Percentiles rank a stretch among this genome's conserved stretches.
Conservation (phyloP, 345 rosid genomes). For the Arabidopsis suecica region DNA sequence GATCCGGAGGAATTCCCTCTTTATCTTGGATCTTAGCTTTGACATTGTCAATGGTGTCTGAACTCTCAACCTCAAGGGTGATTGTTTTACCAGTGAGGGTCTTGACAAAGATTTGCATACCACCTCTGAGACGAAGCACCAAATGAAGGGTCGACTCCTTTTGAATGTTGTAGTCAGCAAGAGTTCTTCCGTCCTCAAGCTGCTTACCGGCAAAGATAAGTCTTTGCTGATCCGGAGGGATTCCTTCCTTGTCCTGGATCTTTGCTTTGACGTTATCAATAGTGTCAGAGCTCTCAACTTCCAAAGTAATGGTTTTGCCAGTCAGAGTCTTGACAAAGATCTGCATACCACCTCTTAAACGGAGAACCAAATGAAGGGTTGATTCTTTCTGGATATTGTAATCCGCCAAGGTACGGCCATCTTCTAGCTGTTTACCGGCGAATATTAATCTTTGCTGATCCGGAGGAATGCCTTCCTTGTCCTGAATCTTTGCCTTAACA, state of each 20-base stretch:
- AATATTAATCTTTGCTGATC: constrained; percentile 41
- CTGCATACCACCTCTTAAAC: constrained; percentile 45
- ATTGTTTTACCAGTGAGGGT: constrained; percentile 29
- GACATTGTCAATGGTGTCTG: constrained; percentile 38
- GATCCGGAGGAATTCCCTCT: constrained; percentile 43
- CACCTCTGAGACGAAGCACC: constrained; percentile 39
- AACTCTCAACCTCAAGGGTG: constrained; percentile 39
- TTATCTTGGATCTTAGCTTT: constrained; percentile 42
- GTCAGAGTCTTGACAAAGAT: constrained; percentile 44
- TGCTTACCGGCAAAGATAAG: constrained; percentile 21
- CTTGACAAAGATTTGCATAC: constrained; percentile 45
- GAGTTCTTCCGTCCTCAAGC: constrained; percentile 41
- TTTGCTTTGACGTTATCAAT: constrained; percentile 41
- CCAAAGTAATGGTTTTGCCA: constrained; percentile 38
- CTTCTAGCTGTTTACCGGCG: constrained; percentile 44
- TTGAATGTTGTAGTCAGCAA: constrained; percentile 42
- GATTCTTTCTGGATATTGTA: constrained; percentile 46
- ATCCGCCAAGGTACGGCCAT: constrained; percentile 40
- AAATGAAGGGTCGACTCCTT: constrained; percentile 40
- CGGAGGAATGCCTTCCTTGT: constrained; percentile 44
- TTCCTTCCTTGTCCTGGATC: constrained; percentile 38
- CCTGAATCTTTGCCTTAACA: constrained; percentile 43
- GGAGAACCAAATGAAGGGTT: constrained; percentile 42
- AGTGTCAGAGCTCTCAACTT: constrained; percentile 43
- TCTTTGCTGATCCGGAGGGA: constrained; percentile 42